Evolutionary conservation across 495 filamentous ascomycete species (phyloP).

Genomic region (Aspergillus affinis): DNA sequence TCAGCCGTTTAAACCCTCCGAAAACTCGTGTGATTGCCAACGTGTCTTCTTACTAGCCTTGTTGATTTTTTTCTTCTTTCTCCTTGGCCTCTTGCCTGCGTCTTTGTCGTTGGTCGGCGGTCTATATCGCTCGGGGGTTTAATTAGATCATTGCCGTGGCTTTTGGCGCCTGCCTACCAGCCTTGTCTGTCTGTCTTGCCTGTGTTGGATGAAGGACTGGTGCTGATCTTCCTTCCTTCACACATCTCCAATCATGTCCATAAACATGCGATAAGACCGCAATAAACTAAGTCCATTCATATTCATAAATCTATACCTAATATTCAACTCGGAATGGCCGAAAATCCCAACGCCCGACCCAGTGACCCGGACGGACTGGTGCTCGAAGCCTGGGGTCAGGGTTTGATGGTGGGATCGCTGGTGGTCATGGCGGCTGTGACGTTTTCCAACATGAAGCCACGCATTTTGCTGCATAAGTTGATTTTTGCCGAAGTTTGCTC

Average conservation of each 20-base stretch:
- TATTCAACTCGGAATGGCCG: neutral
- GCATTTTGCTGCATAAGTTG: conserved; percentile 45
- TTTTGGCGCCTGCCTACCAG: neutral
- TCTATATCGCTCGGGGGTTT: neutral
- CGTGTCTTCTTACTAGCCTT: neutral
- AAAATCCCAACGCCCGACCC: conserved; percentile 27
- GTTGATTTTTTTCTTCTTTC: neutral
- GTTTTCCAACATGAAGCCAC: conserved; percentile 41
- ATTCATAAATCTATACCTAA: neutral
- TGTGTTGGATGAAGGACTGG: neutral
- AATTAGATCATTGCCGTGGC: neutral
- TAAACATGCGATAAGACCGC: neutral
- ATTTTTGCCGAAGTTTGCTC: conserved; percentile 43
- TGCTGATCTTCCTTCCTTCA: neutral
- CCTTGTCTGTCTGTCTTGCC: too few relatives aligned
- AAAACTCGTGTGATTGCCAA: neutral
- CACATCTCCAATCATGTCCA: neutral
- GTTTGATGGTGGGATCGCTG: conserved; percentile 47
- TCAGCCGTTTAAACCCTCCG: neutral
- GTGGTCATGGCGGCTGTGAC: conserved; percentile 48
- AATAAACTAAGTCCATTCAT: neutral
- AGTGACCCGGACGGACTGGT: conserved; percentile 37
- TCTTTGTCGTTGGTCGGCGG: neutral
- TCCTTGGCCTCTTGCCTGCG: neutral
- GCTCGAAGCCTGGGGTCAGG: conserved; percentile 51